These are phyloP conservation scores for Phtheirospermum japonicum DNA, from an alignment of 257 asterid genomes.

Conservation along the genomic window DNA sequence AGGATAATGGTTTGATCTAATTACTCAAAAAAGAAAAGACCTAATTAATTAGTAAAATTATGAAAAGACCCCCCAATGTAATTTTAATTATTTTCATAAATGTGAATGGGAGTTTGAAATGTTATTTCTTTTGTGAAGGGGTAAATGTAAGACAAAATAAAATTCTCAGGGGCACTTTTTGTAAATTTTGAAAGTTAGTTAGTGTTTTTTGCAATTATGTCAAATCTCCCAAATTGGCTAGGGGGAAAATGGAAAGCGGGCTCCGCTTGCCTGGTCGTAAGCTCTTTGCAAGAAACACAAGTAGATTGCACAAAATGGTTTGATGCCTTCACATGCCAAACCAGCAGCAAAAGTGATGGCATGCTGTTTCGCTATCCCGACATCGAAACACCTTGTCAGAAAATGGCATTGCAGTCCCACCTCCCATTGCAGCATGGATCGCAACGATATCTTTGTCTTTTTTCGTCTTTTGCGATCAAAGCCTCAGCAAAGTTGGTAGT, in stretches of 20 bases:
- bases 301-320: conserved; percentile 88
- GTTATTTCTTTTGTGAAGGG: too few relatives aligned
- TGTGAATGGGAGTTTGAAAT: too few relatives aligned
- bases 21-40: too few relatives aligned
- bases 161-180: too few relatives aligned
- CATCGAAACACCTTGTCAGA: conserved; percentile 80
- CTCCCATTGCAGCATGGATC: conserved; percentile 98
- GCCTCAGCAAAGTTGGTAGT: conserved; percentile 94
- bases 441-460: conserved; percentile 77
- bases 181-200: too few relatives aligned
- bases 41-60: too few relatives aligned
- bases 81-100: too few relatives aligned
- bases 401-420: conserved; percentile 88
- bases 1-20: too few relatives aligned
- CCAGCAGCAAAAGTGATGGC: conserved; percentile 98
- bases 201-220: too few relatives aligned
- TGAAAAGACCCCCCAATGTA: too few relatives aligned
- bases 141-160: too few relatives aligned
- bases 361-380: conserved; percentile 94
- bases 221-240: not conserved
- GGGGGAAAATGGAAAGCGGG: not conserved
- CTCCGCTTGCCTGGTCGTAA: conserved; percentile 72
- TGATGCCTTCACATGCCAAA: conserved; percentile 91
- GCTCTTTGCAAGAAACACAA: conserved; percentile 91
- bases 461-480: conserved; percentile 84